Percentiles rank a stretch among this genome's conserved stretches.
Evolutionary conservation across 371 early-diverging fungal genomes (phyloP).

Genomic region (Rhizopus arrhizus): DNA sequence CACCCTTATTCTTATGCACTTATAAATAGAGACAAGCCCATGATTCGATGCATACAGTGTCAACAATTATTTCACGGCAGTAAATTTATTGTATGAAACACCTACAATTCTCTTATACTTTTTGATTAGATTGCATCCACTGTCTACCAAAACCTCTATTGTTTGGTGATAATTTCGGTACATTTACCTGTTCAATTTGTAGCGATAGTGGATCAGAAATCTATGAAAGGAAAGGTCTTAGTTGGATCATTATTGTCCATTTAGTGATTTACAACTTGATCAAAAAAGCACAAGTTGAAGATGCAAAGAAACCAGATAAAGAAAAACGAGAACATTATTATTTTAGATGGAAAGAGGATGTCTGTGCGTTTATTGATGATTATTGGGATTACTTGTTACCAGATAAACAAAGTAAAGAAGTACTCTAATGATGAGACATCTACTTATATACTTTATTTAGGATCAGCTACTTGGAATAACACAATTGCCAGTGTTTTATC

Average conservation of each 20-base stretch:
- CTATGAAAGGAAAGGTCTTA: constrained; percentile 56
- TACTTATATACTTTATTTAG: constrained; percentile 22
- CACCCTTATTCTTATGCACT: not conserved
- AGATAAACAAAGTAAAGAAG: constrained; percentile 60
- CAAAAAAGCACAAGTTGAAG: constrained; percentile 30
- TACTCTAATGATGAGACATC: not conserved
- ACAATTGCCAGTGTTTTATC: constrained; percentile 82
- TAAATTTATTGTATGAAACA: constrained; percentile 13
- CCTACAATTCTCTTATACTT: not conserved
- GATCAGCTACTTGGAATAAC: constrained; percentile 73
- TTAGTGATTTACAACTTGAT: constrained; percentile 76
- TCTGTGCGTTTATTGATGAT: constrained; percentile 76
- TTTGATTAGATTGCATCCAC: constrained; percentile 23
- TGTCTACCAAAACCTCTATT: constrained; percentile 26
- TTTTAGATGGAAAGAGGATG: constrained; percentile 82
- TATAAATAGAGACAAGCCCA: constrained; percentile 49
- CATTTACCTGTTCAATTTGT: constrained; percentile 27
- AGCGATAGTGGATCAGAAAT: constrained; percentile 19
- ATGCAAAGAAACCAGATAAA: constrained; percentile 33
- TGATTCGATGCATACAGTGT: constrained; percentile 62
- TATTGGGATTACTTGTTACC: constrained; percentile 78
- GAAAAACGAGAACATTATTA: constrained; percentile 64
- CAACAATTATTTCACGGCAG: constrained; percentile 67
- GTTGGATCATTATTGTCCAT: constrained; percentile 77
- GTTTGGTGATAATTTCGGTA: constrained; percentile 29